Evolutionary conservation across 2,329 filamentous ascomycete species (phyloP), one percentile per base, ranked within the genome.

Genomic region (Sclerotinia glacialis): DNA sequence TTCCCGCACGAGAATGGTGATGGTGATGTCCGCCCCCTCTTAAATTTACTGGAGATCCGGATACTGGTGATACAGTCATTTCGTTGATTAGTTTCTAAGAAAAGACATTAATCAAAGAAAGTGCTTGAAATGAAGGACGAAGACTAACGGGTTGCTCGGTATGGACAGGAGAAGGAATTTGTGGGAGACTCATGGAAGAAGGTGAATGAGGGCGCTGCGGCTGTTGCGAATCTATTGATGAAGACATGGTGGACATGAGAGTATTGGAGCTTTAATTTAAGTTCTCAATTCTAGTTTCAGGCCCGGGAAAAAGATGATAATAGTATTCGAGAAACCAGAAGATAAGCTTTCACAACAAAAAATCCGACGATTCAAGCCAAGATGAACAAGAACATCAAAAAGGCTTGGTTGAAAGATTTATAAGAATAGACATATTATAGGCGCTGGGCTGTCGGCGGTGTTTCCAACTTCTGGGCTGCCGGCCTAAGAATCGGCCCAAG

Each of bases 381-480:
- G 34, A 55, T 7, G 7, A 31, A 40, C 31, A 55, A 37, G 34
- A 40, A 21, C 34, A 7, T 23, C 53, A 37, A n/a, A 31, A 23
- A 11, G 7, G 8, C 31, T 55, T 55, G 11, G 23, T 37, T 55
- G 53, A 40, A 26, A 55, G 31, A 12, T 34, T 54, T n/a, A n/a
- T 40, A 34, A 14, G 12, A 40, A 7, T n/a, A 31, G 34, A 55
- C 52, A n/a, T 23, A 37, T 12, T 3, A 55, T 55, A 55, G 31
- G 31, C 53, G 53, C 53, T 55, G 53, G 53, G 53, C 53, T 40
- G 12, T 40, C 21, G 53, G 53, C 53, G 14, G 53, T 55, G 53
- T 21, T 40, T 23, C 31, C 53, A 55, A 40, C 31, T 37, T 9
- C 40, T 21, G 14, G 21, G n/a, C 34, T 55, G 40, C 31, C 6